Conservation (phyloP, 306 rosid species). For the Acmispon strigosus region DNA sequence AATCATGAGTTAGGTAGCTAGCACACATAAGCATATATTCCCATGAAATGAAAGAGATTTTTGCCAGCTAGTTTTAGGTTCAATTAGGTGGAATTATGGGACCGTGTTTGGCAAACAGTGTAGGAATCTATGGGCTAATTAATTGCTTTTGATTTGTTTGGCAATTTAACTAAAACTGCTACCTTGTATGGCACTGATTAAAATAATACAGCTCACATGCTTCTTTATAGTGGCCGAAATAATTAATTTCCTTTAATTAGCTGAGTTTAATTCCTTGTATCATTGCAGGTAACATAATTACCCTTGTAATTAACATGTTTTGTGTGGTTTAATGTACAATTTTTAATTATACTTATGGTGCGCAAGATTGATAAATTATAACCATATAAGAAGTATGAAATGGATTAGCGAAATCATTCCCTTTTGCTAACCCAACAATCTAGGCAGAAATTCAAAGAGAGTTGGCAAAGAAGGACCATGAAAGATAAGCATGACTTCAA, state of each 20-base stretch:
- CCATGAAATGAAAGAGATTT: not conserved
- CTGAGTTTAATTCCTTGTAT: not conserved
- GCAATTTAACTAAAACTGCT: conserved; percentile 17
- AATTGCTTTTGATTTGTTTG: conserved; percentile 26
- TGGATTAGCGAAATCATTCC: not conserved
- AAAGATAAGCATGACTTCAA: conserved; percentile 4
- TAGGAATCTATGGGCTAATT: conserved; percentile 32
- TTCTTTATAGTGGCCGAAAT: not conserved
- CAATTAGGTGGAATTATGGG: conserved; percentile 33
- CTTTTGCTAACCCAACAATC: conserved; percentile 23
- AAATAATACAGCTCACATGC: conserved; percentile 29
- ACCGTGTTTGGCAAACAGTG: conserved; percentile 25
- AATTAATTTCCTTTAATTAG: not conserved
- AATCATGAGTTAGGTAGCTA: not conserved
- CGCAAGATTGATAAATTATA: too few relatives aligned
- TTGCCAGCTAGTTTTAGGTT: conserved; percentile 24
- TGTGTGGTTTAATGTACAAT: not conserved
- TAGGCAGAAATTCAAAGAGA: conserved; percentile 7
- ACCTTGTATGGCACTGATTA: not conserved
- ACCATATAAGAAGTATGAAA: too few relatives aligned
- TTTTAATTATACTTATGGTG: not conserved
- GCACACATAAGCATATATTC: conserved; percentile 25
- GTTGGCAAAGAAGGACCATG: conserved; percentile 23
- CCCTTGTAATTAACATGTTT: not conserved
- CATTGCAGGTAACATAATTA: not conserved